Base-by-base conservation (phyloP, 345 rosid genomes). In the Lenwebbia sp. region DNA sequence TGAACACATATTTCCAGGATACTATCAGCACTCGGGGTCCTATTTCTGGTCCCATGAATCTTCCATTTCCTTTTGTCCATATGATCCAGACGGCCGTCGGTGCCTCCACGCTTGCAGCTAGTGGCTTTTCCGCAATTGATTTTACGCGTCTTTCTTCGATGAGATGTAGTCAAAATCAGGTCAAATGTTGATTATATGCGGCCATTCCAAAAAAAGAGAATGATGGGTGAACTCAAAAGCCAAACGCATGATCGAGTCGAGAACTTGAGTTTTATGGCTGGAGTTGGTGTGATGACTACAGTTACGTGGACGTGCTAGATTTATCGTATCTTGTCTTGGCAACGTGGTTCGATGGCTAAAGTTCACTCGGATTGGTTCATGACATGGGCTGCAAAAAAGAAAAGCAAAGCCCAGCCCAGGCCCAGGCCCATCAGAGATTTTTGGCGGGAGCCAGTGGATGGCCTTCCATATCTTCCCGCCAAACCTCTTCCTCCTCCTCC, bases 381-480 rank as follows among this genome's bases (percentile, higher is more conserved):
- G 47, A 2, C 47, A 19, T 70, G 81, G 81, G 47, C 81, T 11
- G 13, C 25, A 9, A 19, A 9, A 70, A 19, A 58, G 0, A 28
- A 14, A 70, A 70, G 25, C 47, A 22, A 19, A 57, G 51, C 37
- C 12, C 15, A 84, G 85, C 54, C 53, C 54, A 41, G 47, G 51
- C 37, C 13, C 10, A 84, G 85, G 85, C 54, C 75, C 76, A 41
- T 44, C 53, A 44, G 3, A 1, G 10, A 52, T 1, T 54, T 57
- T 57, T 84, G 85, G 85, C 75, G 75, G 76, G 85, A 56, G 70
- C 28, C 22, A 8, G 23, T 4, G 37, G 26, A 22, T 5, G 62
- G 85, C 85, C 84, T 26, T 51, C 58, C 40, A 9, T 40, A 50
- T 82, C 52, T 41, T 86, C 85, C 87, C 87, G 81, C 87, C 86